A percentile compares a stretch with the other conserved stretches of the same genome.
Conservation (phyloP, 2,329 filamentous ascomycete genomes). For the Sarocladium kiliense region DNA sequence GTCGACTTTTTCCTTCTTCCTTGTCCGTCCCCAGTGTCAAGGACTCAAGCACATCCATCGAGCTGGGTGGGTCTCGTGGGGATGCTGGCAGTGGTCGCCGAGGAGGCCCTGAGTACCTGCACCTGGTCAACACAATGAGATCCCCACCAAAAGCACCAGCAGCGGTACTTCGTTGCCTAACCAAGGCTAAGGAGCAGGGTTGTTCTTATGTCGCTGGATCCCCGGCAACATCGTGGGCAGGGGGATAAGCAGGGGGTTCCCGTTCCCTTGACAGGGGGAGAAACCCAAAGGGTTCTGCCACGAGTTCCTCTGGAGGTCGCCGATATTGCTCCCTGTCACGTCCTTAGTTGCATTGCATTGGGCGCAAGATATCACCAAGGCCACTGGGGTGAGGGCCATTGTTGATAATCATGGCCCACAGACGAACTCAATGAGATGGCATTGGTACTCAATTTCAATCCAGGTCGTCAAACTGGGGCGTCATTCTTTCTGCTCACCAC, state of each 20-base stretch:
- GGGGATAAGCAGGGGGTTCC: neutral
- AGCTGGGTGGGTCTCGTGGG: neutral
- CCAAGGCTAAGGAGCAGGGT: neutral
- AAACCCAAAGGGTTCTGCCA: neutral
- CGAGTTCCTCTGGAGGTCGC: neutral
- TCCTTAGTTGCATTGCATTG: neutral
- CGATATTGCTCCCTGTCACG: conserved; percentile 2
- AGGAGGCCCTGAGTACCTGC: neutral
- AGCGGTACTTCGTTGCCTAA: neutral
- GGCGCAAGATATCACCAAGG: neutral
- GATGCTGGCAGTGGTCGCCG: neutral
- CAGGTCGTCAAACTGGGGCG: neutral
- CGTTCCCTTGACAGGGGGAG: neutral
- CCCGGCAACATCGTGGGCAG: neutral
- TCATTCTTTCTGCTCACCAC: too few species aligned
- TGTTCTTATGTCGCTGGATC: neutral
- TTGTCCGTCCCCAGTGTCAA: neutral
- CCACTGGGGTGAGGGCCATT: too few species aligned
- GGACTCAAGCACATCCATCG: too few species aligned
- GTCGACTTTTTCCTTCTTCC: neutral
- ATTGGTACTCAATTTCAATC: neutral
- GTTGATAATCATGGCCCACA: neutral
- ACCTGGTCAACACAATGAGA: neutral
- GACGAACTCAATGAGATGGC: neutral
- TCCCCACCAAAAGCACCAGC: neutral